Evolutionary conservation across 768 basidiomycete genomes (phyloP), one percentile per base, ranked within the genome.

Genomic region (Podaxis sp.): DNA sequence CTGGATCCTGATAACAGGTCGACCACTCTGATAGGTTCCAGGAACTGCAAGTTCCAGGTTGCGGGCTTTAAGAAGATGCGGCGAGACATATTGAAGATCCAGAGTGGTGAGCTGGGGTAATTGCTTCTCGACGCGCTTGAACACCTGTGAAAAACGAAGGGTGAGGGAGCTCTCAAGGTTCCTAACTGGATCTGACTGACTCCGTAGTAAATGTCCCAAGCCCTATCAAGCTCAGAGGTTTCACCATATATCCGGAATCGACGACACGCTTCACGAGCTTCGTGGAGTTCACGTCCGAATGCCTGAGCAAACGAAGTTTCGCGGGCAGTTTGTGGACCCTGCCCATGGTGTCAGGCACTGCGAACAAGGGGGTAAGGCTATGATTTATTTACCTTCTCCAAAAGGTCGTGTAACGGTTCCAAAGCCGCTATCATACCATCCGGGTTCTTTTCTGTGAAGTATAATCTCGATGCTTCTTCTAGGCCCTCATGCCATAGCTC

Each of bases 401-500:
- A 79, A 79, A 94, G 82, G 52, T 95, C 91, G 65, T 99, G 97
- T 60, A 98, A 76, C 2, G 95, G 96, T 66, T 95, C 93, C 51
- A 99, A 74, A 11, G 86, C 89, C 23, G 87, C 88, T 67, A 98
- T 97, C 97, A 99, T 99, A 5, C 91, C 97, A 61, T 93, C 91
- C 1, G 96, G 89, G 71, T 99, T 97, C 68, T 93, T 91, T 66
- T 98, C 97, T 9, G 93, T 95, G 79, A 95, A 99, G 77, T 95
- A 99, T 50, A 94, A 76, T 44, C 97, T 84, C 5, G 95, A 97
- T 5, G 97, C 97, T 73, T 99, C 97, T 75, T 99, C 97, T 21
- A 99, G 79, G 16, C 93, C 95, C 75, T 99, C 97, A 67, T 98
- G 95, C 97, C 97, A 99, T 64, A 95, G 78, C 72, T 99, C 97